These are phyloP conservation scores for Wickerhamiella spandovensis DNA, from an alignment of 805 yeast species.

Conservation along the genomic window DNA sequence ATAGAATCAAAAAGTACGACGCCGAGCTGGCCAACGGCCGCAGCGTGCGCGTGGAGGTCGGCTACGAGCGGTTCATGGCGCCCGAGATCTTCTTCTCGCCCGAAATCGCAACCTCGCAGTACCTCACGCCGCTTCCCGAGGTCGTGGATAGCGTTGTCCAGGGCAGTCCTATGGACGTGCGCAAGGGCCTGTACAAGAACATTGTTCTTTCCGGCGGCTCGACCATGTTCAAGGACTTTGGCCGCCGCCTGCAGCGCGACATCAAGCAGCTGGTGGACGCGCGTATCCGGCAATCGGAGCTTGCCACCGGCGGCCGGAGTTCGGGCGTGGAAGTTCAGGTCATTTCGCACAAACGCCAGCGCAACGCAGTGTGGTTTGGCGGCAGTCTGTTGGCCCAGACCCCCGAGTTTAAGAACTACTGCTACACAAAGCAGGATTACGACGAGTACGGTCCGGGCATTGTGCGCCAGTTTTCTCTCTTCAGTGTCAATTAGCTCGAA, in stretches of 20 bases:
- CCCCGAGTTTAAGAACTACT: constrained; percentile 87
- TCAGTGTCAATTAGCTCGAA: constrained; percentile 41
- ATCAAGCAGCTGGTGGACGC: constrained; percentile 75
- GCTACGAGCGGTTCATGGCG: constrained; percentile 94
- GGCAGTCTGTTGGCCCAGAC: constrained; percentile 96
- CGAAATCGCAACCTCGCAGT: constrained; percentile 90
- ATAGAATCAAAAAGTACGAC: constrained; percentile 82
- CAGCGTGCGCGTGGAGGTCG: constrained; percentile 70
- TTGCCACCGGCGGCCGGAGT: constrained; percentile 55
- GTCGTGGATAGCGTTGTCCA: constrained; percentile 93
- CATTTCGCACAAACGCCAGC: constrained; percentile 90
- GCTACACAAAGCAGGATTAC: constrained; percentile 93
- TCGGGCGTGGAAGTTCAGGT: constrained; percentile 97
- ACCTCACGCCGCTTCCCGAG: constrained; percentile 89
- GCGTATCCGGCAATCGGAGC: constrained; percentile 73
- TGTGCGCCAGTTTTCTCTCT: constrained; percentile 90
- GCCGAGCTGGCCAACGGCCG: constrained; percentile 55
- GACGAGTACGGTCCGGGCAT: constrained; percentile 97
- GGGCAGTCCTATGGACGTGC: constrained; percentile 91
- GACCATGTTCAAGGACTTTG: constrained; percentile 97
- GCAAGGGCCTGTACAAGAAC: constrained; percentile 90
- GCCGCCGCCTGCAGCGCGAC: constrained; percentile 94
- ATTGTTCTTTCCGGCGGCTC: constrained; percentile 96
- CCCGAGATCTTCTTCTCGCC: constrained; percentile 99
- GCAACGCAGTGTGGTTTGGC: constrained; percentile 99